Conservation (phyloP, 768 basidiomycete genomes). For the Clathrus columnatus region DNA sequence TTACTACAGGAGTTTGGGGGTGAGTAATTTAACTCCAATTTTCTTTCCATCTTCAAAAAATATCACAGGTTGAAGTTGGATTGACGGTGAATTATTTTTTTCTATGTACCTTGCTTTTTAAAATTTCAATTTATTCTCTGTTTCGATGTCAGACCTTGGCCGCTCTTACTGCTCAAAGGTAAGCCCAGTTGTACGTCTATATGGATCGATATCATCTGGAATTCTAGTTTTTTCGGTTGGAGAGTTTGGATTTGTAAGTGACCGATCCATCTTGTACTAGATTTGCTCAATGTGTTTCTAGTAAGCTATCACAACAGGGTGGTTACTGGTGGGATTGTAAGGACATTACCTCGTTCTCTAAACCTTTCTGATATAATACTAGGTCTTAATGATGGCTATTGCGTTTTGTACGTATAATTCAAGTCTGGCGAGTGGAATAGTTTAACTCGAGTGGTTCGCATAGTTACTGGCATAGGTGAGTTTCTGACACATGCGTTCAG, state of each 20-base stretch:
- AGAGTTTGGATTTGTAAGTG: conserved; percentile 43
- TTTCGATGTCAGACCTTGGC: conserved; percentile 31
- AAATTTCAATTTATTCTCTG: not conserved
- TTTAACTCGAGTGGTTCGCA: not conserved
- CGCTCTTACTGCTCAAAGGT: conserved; percentile 42
- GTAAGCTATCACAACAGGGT: conserved; percentile 39
- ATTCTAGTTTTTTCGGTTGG: conserved; percentile 37
- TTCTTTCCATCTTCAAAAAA: no score
- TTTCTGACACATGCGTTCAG: not conserved
- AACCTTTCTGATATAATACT: conserved; percentile 7
- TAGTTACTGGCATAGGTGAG: not conserved
- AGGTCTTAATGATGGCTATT: conserved; percentile 31
- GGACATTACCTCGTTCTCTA: conserved; percentile 15
- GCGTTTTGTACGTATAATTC: conserved; percentile 35
- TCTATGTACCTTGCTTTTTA: not conserved
- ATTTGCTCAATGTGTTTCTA: conserved; percentile 12
- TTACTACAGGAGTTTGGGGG: conserved; percentile 40
- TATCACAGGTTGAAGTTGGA: conserved; percentile 40
- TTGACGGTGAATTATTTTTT: conserved; percentile 35
- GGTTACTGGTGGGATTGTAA: conserved; percentile 39
- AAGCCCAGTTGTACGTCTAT: not conserved
- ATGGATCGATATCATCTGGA: not conserved
- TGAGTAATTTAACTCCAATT: conserved; percentile 21
- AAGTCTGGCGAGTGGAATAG: not conserved
- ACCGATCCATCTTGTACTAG: not conserved